Evolutionary conservation across 129 eudicot species (phyloP), one percentile per base, ranked within the genome.

Genomic region (Tanacetum coccineum): DNA sequence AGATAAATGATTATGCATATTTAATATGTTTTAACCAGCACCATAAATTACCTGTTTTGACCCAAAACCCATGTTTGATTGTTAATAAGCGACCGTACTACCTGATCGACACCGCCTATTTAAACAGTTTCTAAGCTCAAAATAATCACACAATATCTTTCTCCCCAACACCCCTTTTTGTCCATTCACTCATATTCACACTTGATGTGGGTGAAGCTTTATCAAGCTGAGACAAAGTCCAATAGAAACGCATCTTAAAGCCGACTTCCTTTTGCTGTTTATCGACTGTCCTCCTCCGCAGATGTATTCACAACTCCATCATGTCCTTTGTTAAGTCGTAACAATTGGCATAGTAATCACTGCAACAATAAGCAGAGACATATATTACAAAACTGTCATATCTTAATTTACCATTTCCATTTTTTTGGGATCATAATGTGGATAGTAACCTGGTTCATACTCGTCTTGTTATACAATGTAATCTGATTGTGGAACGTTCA

Each of bases 271-370:
- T 81, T 84, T 88, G n/a, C 74, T 81, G 87, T 71, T 80, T 66
- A 75, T 88, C 83, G 32, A 93, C 79, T 20, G 96, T n/a, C 96
- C 77, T 88, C 98, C 78, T 92, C 95, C 32, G 81, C 98, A 45
- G 95, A 81, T 25, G 84, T 69, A 30, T 88, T 80, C 67, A 72
- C 72, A 68, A 83, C 83, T 18, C 98, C 89, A 22, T 22, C 25
- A 22, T 22, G 25, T 22, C 25, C 25, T 22, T 22, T 22, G 25
- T 22, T 22, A 22, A 22, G 25, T 22, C 25, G 25, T 0, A 22
- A 22, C 25, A 22, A 22, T 22, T 22, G 25, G 25, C 25, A 1
- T 22, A 1, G 2, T 22, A 22, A 22, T 0, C 25, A n/a, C 25
- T 22, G 25, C 25, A 22, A 1, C 1, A 22, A 22, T 22, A 22